Conservation (phyloP, 2,329 filamentous ascomycete genomes). For the Diaporthe sp. region DNA sequence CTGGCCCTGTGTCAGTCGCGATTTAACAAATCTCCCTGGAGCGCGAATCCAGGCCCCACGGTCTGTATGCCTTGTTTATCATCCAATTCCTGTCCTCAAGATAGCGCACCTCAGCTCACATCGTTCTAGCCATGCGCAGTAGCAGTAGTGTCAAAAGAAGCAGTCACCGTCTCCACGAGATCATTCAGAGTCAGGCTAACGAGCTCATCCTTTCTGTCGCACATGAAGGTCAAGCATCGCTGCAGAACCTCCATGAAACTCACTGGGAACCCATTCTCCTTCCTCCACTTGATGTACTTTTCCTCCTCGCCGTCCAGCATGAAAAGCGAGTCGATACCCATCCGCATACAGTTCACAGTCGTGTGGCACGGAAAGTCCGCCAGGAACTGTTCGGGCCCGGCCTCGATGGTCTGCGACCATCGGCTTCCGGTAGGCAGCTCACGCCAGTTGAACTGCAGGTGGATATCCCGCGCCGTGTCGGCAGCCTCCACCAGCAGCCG, state of each 20-base stretch:
- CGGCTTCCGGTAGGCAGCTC: conserved; percentile 3
- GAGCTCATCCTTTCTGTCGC: conserved; percentile 17
- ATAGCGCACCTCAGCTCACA: background rate
- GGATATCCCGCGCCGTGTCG: background rate
- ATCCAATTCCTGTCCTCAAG: too few relatives aligned
- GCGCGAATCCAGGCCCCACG: too few relatives aligned
- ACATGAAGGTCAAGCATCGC: conserved; percentile 18
- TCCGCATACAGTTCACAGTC: background rate
- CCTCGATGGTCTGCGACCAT: conserved; percentile 13
- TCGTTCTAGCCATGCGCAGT: background rate
- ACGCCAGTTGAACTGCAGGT: conserved; percentile 18
- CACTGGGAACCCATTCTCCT: conserved; percentile 1
- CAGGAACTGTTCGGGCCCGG: background rate
- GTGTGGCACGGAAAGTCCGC: background rate
- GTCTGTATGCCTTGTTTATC: too few relatives aligned
- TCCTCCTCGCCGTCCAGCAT: conserved; percentile 4
- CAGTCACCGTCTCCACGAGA: background rate
- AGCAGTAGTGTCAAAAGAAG: background rate
- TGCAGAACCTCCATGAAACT: conserved; percentile 2
- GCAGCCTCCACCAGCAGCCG: background rate
- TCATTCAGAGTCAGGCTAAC: background rate
- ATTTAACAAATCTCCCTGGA: too few relatives aligned
- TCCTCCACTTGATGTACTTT: background rate
- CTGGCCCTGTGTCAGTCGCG: too few relatives aligned
- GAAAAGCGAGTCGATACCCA: background rate